These are phyloP conservation scores for Leccinellum rugosiceps DNA, from an alignment of 768 basidiomycete species.

Conservation along the genomic window DNA sequence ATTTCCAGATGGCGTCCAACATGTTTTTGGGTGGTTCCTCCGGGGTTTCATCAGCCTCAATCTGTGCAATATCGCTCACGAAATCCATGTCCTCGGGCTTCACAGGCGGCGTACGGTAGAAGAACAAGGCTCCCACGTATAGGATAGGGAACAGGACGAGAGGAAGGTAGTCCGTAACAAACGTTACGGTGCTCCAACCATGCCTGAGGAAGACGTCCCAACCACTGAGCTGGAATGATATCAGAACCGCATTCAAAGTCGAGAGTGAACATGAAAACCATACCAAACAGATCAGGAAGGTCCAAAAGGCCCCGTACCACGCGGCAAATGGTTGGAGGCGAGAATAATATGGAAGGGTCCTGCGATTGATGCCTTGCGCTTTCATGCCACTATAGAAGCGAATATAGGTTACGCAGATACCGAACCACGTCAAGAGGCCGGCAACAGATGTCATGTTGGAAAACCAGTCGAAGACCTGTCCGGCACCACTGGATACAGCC, in stretches of 20 bases:
- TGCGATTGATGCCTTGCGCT: slow-evolving; percentile 74
- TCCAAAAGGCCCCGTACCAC: slow-evolving; percentile 41
- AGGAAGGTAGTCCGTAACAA: slow-evolving; percentile 83
- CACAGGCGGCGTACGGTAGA: slow-evolving; percentile 26
- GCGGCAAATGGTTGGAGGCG: slow-evolving; percentile 72
- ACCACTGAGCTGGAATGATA: slow-evolving; percentile 44
- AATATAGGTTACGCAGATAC: slow-evolving; percentile 70
- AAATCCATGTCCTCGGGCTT: slow-evolving; percentile 80
- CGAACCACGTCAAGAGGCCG: slow-evolving; percentile 80
- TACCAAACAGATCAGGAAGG: slow-evolving; percentile 59
- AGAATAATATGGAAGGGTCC: slow-evolving; percentile 65
- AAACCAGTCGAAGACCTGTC: slow-evolving; percentile 78
- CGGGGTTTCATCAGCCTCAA: slow-evolving; percentile 68
- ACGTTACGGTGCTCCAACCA: slow-evolving; percentile 57
- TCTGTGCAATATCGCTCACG: slow-evolving; percentile 60
- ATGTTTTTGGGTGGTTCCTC: slow-evolving; percentile 69
- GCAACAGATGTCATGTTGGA: slow-evolving; percentile 68
- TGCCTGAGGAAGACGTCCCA: slow-evolving; percentile 51
- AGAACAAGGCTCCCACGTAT: slow-evolving; percentile 57
- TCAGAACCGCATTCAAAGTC: slow-evolving; percentile 16
- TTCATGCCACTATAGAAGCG: slow-evolving; percentile 85
- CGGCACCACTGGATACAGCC: slow-evolving; percentile 64
- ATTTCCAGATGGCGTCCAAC: slow-evolving; percentile 69
- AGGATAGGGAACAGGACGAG: slow-evolving; percentile 70
- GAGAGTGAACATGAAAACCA: slow-evolving; percentile 23